These are phyloP conservation scores for Trichosporon ovoides DNA, from an alignment of 1,284 basidiomycete genomes.

Conservation along the genomic window DNA sequence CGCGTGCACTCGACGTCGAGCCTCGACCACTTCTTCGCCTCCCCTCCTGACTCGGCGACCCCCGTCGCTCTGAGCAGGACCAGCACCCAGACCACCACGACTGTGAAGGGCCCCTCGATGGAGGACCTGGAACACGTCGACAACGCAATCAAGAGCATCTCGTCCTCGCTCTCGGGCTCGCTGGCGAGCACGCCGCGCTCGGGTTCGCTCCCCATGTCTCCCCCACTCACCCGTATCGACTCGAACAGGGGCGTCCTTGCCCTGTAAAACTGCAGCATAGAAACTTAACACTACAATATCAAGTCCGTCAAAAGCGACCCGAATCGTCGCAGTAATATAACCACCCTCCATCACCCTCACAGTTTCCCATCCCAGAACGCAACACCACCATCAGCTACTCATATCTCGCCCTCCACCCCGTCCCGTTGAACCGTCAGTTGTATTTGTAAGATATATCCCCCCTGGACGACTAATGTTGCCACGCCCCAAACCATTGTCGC, in stretches of 20 bases:
- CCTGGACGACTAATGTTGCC: too few species aligned
- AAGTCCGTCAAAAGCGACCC: too few species aligned
- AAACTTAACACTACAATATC: neutral
- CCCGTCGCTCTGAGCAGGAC: slow-evolving; percentile 16
- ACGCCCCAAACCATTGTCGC: too few species aligned
- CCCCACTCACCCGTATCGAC: slow-evolving; percentile 9
- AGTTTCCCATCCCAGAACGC: neutral
- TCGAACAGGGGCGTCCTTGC: slow-evolving; percentile 12
- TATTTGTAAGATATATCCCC: too few species aligned
- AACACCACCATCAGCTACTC: too few species aligned
- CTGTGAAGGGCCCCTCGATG: slow-evolving; percentile 10
- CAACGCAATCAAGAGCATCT: slow-evolving; percentile 19
- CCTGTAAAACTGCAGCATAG: slow-evolving; percentile 2
- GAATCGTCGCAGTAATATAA: too few species aligned
- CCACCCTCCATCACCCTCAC: neutral
- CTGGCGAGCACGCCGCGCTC: slow-evolving; percentile 18
- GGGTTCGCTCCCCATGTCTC: slow-evolving; percentile 1
- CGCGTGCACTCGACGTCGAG: slow-evolving; percentile 32
- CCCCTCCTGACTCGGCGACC: slow-evolving; percentile 17
- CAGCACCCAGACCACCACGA: slow-evolving; percentile 5
- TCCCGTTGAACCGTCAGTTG: too few species aligned
- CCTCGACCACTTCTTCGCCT: slow-evolving; percentile 40
- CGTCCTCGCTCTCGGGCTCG: slow-evolving; percentile 7
- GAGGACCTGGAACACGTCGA: slow-evolving; percentile 26
- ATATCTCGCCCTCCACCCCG: neutral